Base-by-base conservation (phyloP, 345 rosid genomes). In the Excoecaria cochinchinensis region DNA sequence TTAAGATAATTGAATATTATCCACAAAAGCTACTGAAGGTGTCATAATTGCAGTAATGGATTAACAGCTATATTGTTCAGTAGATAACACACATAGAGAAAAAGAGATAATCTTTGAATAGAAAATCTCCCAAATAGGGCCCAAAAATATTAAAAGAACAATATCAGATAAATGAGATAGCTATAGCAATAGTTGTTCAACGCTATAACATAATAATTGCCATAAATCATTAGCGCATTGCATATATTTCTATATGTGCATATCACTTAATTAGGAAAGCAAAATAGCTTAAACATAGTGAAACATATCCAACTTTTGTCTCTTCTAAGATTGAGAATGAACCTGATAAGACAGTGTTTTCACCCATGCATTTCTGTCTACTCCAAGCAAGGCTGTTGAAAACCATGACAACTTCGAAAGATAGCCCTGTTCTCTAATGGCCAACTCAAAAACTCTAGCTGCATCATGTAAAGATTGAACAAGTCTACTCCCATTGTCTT, bases 331-430 rank as follows among this genome's bases (percentile, higher is more conserved):
- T 38, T 63, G 70, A 74, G 24, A 15, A 81, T 74, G 67, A 31
- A 95, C 99, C 97, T 95, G 98, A 84, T 95, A 95, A 74, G 98
- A 90, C 63, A 95, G 88, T 9, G 91, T 87, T 80, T 90, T 95
- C 81, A 90, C 82, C 98, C 98, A 95, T 13, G 96, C 89, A 64
- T 87, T 95, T 82, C 82, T 84, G 75, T 95, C 97, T 47, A 85
- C 82, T 69, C 98, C 97, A 61, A 93, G 89, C 98, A 97, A 95
- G 48, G 93, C 89, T 24, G 89, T 86, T 58, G 99, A 86, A 75
- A 95, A 87, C 99, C 99, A 95, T 22, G 92, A 78, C 47, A 90
- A 74, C 57, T 81, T 92, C 9, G 94, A 87, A 50, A 78, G 73
- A 1, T 81, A 85, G 22, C 82, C 83, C 70, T 86, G 88, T 53